phyloP scores from a whole-genome alignment of 495 filamentous ascomycete species.

The Hamigera avellanea region DNA sequence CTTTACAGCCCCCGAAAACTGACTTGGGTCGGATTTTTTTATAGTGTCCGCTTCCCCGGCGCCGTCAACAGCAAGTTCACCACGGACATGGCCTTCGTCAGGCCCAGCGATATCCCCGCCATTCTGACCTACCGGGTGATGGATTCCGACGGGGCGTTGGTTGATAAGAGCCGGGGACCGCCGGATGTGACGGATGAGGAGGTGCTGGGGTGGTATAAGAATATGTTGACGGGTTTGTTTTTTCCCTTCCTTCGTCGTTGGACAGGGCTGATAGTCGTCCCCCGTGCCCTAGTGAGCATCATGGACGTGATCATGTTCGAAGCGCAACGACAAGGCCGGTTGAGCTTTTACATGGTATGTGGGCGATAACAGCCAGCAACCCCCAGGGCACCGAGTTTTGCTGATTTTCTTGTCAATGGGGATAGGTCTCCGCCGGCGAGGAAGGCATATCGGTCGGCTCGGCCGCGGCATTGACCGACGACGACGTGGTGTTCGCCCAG shows the following conservation, averaged over 20 bases:
- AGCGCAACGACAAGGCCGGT: conserved; percentile 64
- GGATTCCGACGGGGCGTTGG: conserved; percentile 67
- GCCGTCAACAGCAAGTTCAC: conserved; percentile 91
- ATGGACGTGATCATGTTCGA: conserved; percentile 96
- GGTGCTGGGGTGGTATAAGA: conserved; percentile 51
- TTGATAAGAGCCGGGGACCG: conserved; percentile 51
- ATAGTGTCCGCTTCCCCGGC: conserved; percentile 82
- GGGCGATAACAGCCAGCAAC: neutral
- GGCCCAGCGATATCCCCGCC: conserved; percentile 50
- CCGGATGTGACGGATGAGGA: conserved; percentile 59
- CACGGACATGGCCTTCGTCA: conserved; percentile 59
- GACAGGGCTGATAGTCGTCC: no score
- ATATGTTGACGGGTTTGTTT: conserved; percentile 52
- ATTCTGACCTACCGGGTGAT: conserved; percentile 82
- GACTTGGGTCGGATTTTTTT: neutral
- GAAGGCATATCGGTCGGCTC: conserved; percentile 88
- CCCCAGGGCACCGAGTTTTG: no score
- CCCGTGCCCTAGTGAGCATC: conserved; percentile 55
- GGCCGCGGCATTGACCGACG: conserved; percentile 64
- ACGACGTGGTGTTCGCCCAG: conserved; percentile 88
- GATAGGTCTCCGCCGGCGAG: conserved; percentile 76
- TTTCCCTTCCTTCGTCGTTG: no score
- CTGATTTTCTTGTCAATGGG: neutral
- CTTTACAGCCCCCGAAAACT: no score
- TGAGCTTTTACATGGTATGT: conserved; percentile 91